A percentile compares a stretch with the other conserved stretches of the same genome.
Conservation (phyloP, 495 filamentous ascomycete species). For the Neurospora sp. region DNA sequence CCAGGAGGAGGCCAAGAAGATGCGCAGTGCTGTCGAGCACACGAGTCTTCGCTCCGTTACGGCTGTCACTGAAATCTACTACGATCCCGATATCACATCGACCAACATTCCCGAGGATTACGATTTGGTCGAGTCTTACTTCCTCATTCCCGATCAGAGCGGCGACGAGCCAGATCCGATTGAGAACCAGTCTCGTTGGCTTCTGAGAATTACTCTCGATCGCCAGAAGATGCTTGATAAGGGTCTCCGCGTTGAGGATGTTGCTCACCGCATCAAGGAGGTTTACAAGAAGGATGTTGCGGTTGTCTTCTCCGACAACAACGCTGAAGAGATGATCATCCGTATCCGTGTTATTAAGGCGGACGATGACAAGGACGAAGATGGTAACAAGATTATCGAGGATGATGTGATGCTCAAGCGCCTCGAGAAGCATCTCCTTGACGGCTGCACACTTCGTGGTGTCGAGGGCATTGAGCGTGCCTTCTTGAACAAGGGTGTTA, state of each 20-base stretch:
- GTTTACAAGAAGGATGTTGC: constrained; percentile 80
- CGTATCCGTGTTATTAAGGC: constrained; percentile 74
- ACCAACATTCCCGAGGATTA: constrained; percentile 79
- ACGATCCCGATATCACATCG: constrained; percentile 79
- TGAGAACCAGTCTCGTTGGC: constrained; percentile 79
- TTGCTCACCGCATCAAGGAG: constrained; percentile 79
- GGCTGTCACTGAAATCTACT: constrained; percentile 88
- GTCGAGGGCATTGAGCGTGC: constrained; percentile 79
- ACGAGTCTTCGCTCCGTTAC: constrained; percentile 91
- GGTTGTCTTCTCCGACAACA: constrained; percentile 95
- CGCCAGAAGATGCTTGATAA: constrained; percentile 93
- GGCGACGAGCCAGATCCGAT: constrained; percentile 57
- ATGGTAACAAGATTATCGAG: constrained; percentile 70
- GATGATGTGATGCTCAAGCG: constrained; percentile 86
- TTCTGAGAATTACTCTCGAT: constrained; percentile 88
- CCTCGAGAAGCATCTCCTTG: constrained; percentile 80
- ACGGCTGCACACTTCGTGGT: constrained; percentile 81
- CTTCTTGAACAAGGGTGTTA: constrained; percentile 76
- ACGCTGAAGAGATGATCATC: constrained; percentile 89
- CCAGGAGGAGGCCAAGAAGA: constrained; percentile 70
- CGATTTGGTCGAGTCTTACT: constrained; percentile 96
- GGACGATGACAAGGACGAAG: constrained; percentile 59
- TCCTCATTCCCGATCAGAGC: constrained; percentile 70
- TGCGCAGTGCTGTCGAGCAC: constrained; percentile 85
- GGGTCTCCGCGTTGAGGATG: constrained; percentile 80